Evolutionary conservation across 148 eudicot genomes (phyloP), one percentile per base, ranked within the genome.

Genomic region (Gaultheria prostrata): DNA sequence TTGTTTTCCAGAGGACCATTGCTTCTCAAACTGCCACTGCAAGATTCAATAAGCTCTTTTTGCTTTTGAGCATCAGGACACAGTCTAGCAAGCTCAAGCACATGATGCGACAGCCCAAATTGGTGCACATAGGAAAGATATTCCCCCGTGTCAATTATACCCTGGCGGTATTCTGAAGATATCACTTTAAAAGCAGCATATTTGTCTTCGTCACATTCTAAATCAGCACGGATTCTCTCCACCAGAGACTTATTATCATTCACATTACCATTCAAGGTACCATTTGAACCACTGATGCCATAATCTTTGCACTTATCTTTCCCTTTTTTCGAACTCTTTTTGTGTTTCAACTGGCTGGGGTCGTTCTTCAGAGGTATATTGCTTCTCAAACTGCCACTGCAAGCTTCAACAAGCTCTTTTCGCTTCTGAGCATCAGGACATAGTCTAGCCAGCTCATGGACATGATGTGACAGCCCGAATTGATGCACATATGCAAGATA

Each of bases 381-480:
- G 70, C 82, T 82, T 50, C 82, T 77, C 71, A 79, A 75, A 56
- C 82, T 86, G 77, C 89, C 88, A 86, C 87, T 90, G 77, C 90
- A 90, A 12, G 89, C 85, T 26, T 91, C 97, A 59, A 92, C 80
- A 59, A 95, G 91, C 83, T 93, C 98, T 86, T 85, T 91, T 85
- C 92, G 94, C 91, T 90, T 95, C 83, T 46, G 84, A 57, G 87
- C 72, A 89, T 95, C 97, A 53, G 98, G 98, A 67, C 88, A 91
- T 63, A 95, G 85, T 57, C 87, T 91, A 73, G 98, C 97, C 82
- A 95, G 76, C 86, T 93, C 98, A 67, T 77, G 93, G 80, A 95
- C 91, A 76, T 93, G 94, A 89, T 95, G 95, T 20, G 90, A 85
- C 89, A 95, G 89, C 28, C 94, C 92, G 85, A 91, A 95, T 85